phyloP scores from a whole-genome alignment of 2,329 filamentous ascomycete species.

The Cercospora citrullina region DNA sequence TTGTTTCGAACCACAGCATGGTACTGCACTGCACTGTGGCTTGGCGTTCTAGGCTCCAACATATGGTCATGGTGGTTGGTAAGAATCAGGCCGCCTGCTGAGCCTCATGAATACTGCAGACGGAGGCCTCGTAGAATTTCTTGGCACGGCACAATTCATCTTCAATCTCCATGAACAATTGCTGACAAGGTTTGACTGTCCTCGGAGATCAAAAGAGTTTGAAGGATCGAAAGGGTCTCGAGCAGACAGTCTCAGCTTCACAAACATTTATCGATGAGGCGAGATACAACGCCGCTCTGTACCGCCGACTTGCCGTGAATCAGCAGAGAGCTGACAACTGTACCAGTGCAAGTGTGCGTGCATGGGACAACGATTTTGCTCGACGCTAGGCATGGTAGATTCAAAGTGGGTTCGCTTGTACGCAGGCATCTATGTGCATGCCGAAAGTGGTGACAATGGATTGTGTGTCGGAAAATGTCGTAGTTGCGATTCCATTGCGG shows the following conservation, averaged over 20 bases:
- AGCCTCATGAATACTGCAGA: not conserved
- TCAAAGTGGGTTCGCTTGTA: not conserved
- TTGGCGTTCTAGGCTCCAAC: not conserved
- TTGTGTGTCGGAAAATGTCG: not conserved
- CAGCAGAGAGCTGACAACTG: not conserved
- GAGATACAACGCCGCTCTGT: not conserved
- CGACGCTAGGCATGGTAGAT: not conserved
- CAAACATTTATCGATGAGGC: not conserved
- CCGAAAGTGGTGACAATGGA: too few relatives aligned
- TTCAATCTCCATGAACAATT: not conserved
- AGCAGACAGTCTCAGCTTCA: not conserved
- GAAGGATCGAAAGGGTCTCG: not conserved
- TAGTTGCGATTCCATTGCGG: not conserved
- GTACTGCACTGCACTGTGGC: not conserved
- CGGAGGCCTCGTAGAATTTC: not conserved
- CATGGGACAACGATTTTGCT: not conserved
- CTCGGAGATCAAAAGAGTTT: not conserved
- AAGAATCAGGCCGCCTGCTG: not conserved
- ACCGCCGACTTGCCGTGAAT: not conserved
- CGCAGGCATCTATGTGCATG: not conserved
- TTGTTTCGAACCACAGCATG: not conserved
- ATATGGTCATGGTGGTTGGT: not conserved
- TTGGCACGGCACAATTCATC: not conserved
- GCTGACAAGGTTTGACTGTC: not conserved
- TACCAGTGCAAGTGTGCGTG: not conserved